Percentiles rank a stretch among this genome's conserved stretches.
Conservation (phyloP, 805 yeast species). For the Lachancea cidri region DNA sequence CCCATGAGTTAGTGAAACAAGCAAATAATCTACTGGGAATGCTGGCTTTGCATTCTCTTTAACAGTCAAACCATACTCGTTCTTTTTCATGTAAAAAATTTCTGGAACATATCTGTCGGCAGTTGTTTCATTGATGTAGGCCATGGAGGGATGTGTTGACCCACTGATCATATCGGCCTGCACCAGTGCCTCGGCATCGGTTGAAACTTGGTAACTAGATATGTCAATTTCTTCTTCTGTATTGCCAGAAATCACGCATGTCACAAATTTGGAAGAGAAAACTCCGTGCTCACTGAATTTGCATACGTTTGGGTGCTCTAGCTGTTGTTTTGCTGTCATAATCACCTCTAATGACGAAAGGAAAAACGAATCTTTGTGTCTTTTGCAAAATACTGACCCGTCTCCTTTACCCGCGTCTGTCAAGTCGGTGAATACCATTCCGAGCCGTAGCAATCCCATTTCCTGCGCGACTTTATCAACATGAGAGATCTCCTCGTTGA, state of each 20-base stretch:
- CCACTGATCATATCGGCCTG: slow-evolving; percentile 81
- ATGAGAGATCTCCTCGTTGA: slow-evolving; percentile 36
- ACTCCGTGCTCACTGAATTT: slow-evolving; percentile 57
- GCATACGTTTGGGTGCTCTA: slow-evolving; percentile 53
- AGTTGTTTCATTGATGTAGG: slow-evolving; percentile 72
- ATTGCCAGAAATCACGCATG: slow-evolving; percentile 93
- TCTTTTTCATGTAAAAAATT: slow-evolving; percentile 73
- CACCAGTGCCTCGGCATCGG: slow-evolving; percentile 81
- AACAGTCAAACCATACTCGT: slow-evolving; percentile 87
- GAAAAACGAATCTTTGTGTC: slow-evolving; percentile 90
- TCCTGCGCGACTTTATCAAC: slow-evolving; percentile 49
- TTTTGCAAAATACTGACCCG: slow-evolving; percentile 85
- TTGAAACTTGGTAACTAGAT: slow-evolving; percentile 82
- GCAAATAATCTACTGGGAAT: slow-evolving; percentile 84
- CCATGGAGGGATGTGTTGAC: slow-evolving; percentile 84
- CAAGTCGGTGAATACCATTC: slow-evolving; percentile 84
- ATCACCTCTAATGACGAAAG: slow-evolving; percentile 80
- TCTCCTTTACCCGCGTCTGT: slow-evolving; percentile 81
- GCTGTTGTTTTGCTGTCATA: slow-evolving; percentile 79
- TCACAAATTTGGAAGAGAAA: slow-evolving; percentile 86
- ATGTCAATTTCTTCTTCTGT: slow-evolving; percentile 83
- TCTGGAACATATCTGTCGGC: slow-evolving; percentile 88
- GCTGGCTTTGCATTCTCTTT: slow-evolving; percentile 86
- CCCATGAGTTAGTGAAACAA: slow-evolving; percentile 88
- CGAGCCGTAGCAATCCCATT: slow-evolving; percentile 68